These are phyloP conservation scores for Thielaviopsis ethacetica DNA, from an alignment of 2,329 filamentous ascomycete genomes.

Conservation along the genomic window DNA sequence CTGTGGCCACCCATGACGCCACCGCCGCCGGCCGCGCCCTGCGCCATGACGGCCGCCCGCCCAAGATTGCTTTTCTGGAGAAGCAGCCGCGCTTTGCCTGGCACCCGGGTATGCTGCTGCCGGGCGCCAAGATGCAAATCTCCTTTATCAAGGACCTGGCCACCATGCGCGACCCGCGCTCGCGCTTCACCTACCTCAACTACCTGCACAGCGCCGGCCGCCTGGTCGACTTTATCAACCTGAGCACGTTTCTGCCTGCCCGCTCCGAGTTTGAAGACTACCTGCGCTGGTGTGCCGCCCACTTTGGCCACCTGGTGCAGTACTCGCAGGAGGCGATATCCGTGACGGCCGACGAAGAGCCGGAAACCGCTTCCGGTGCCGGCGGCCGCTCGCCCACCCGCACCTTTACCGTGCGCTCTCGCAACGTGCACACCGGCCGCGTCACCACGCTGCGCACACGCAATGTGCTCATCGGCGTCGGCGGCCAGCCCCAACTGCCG, in stretches of 20 bases:
- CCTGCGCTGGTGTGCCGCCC: slow-evolving; percentile 75
- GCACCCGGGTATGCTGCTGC: slow-evolving; percentile 91
- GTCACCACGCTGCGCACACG: slow-evolving; percentile 37
- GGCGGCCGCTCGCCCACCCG: slow-evolving; percentile 26
- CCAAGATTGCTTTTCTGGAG: slow-evolving; percentile 76
- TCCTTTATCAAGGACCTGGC: slow-evolving; percentile 95
- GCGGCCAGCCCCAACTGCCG: slow-evolving; percentile 53
- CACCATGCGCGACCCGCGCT: slow-evolving; percentile 71
- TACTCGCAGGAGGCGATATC: slow-evolving; percentile 67
- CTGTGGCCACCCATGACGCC: slow-evolving; percentile 75
- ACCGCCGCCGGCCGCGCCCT: slow-evolving; percentile 34
- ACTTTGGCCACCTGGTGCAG: slow-evolving; percentile 55
- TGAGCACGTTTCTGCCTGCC: slow-evolving; percentile 74
- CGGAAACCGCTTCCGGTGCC: slow-evolving; percentile 2
- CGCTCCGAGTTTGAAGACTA: slow-evolving; percentile 90
- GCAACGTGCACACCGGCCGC: slow-evolving; percentile 40
- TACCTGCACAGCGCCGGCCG: slow-evolving; percentile 70
- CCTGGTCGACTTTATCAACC: slow-evolving; percentile 81
- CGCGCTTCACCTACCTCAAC: slow-evolving; percentile 88
- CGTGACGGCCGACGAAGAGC: slow-evolving; percentile 42
- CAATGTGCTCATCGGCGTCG: slow-evolving; percentile 46
- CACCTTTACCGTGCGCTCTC: slow-evolving; percentile 51
- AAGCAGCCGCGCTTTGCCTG: slow-evolving; percentile 71
- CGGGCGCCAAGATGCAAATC: slow-evolving; percentile 92
- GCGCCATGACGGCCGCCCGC: slow-evolving; percentile 22